Percentiles rank a stretch among this genome's conserved stretches.
These are phyloP conservation scores for Ulota crispa DNA, from an alignment of 225 moss, liverwort and hornwort genomes.

Conservation along the genomic window DNA sequence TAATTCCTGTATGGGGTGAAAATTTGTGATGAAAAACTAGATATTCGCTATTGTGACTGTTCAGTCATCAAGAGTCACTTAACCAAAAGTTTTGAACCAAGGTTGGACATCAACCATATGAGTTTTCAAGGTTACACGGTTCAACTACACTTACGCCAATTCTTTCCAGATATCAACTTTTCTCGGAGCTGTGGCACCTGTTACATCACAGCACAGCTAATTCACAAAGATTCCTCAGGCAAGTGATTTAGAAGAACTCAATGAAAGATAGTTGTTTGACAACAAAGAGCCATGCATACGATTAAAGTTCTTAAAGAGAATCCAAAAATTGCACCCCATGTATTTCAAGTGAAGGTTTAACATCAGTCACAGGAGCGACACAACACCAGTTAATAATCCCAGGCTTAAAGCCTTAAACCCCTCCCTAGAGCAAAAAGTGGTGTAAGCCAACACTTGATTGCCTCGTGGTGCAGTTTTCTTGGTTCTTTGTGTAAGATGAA, in stretches of 20 bases:
- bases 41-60: not conserved
- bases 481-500: not conserved
- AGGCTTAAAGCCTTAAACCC: no score
- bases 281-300: not conserved
- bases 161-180: slow-evolving; percentile 43
- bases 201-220: not conserved
- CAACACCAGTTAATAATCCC: no score
- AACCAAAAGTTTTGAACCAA: not conserved
- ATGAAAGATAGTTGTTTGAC: not conserved
- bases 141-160: slow-evolving; percentile 58
- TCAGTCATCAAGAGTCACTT: not conserved
- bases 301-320: not conserved
- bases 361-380: not conserved
- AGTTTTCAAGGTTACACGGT: slow-evolving; percentile 19
- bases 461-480: not conserved
- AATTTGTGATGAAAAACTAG: not conserved
- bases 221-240: not conserved
- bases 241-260: not conserved
- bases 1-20: slow-evolving; percentile 32
- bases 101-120: not conserved
- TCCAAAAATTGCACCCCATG: not conserved
- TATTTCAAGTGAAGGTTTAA: not conserved
- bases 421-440: not conserved
- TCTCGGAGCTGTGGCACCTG: slow-evolving; percentile 73
- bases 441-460: not conserved